phyloP scores from a whole-genome alignment of 306 rosid genomes.

The Fagus sylvatica region DNA sequence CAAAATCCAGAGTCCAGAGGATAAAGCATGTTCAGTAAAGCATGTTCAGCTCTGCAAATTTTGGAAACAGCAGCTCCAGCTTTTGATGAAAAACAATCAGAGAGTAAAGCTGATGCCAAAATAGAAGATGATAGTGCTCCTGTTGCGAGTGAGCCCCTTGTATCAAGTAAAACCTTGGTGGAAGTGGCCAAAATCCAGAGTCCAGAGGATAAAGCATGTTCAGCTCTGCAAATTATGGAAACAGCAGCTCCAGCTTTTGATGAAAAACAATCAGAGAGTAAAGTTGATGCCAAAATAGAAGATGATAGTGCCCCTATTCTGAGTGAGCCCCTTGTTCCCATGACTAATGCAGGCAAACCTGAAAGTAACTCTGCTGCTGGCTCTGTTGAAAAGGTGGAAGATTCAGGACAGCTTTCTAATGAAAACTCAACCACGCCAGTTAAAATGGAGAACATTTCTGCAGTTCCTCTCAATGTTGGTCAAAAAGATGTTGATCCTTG shows the following conservation, averaged over 20 bases:
- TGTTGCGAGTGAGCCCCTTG: conserved; percentile 38
- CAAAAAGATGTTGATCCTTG: conserved; percentile 31
- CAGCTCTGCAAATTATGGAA: conserved; percentile 14
- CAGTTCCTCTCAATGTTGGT: conserved; percentile 28
- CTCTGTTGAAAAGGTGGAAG: conserved; percentile 39
- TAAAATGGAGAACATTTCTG: conserved; percentile 31
- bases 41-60: conserved; percentile 10
- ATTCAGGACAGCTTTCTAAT: conserved; percentile 28
- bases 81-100: conserved; percentile 33
- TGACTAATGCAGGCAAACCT: conserved; percentile 25
- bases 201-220: conserved; percentile 36
- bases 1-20: conserved; percentile 37
- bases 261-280: conserved; percentile 31
- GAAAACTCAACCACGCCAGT: conserved; percentile 21
- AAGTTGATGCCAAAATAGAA: conserved; percentile 22
- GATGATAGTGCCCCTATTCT: conserved; percentile 20
- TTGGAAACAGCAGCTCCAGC: conserved; percentile 27
- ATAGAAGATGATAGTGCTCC: conserved; percentile 8
- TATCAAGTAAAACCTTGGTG: conserved; percentile 34
- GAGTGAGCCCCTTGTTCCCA: conserved; percentile 25
- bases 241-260: conserved; percentile 28
- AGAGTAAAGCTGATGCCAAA: conserved; percentile 23
- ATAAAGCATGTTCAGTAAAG: conserved; percentile 32
- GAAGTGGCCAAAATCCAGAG: conserved; percentile 36
- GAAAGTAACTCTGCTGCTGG: conserved; percentile 23